A percentile compares a stretch with the other conserved stretches of the same genome.
These are phyloP conservation scores for Penicillium coprophilum DNA, from an alignment of 495 filamentous ascomycete genomes.

Conservation along the genomic window DNA sequence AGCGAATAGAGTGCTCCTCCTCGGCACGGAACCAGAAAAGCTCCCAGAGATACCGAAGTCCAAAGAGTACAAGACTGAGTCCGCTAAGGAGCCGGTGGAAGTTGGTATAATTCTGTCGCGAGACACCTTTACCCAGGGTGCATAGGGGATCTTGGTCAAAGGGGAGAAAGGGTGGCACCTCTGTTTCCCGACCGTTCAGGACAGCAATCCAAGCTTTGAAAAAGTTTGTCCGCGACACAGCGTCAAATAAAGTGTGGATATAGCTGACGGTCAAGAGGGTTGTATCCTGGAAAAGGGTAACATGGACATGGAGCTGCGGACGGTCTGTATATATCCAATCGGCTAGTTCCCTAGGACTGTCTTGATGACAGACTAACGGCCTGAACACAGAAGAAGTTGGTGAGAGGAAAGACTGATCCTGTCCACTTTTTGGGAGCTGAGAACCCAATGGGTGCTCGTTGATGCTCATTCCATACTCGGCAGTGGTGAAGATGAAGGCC, in stretches of 20 bases:
- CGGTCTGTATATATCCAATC: constrained; percentile 48
- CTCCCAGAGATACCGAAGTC: constrained; percentile 30
- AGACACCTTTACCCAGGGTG: neutral
- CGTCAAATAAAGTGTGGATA: constrained; percentile 49
- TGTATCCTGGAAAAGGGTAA: constrained; percentile 46
- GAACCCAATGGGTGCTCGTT: constrained; percentile 34
- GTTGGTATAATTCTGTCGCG: neutral
- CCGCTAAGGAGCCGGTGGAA: neutral
- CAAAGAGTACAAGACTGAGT: constrained; percentile 11
- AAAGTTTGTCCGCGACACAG: constrained; percentile 32
- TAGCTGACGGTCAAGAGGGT: constrained; percentile 47
- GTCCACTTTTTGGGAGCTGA: constrained; percentile 12
- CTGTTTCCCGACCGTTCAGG: constrained; percentile 15
- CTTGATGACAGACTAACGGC: constrained; percentile 22
- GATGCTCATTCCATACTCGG: constrained; percentile 24
- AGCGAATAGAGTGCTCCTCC: constrained; percentile 25
- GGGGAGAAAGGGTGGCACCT: constrained; percentile 5
- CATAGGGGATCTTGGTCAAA: neutral
- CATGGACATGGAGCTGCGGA: constrained; percentile 50
- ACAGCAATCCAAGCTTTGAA: constrained; percentile 27
- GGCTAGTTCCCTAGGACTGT: constrained; percentile 22
- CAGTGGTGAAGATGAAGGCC: constrained; percentile 33
- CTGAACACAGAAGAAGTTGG: constrained; percentile 26
- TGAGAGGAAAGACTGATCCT: constrained; percentile 16
- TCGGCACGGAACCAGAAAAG: constrained; percentile 31